Base-by-base conservation (phyloP, 768 basidiomycete genomes). In the Hypsizygus marmoreus region DNA sequence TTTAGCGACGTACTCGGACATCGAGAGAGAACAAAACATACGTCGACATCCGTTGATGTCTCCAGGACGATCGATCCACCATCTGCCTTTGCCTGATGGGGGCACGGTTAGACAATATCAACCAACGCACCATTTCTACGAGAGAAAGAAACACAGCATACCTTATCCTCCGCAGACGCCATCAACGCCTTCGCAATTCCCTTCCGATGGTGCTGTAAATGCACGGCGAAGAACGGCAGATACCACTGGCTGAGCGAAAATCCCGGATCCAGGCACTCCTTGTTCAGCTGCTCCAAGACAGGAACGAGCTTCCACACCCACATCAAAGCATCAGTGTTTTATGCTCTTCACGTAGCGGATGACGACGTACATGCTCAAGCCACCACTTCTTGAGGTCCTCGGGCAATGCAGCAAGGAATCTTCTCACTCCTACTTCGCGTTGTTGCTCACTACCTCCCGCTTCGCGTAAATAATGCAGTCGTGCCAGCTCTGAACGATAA, bases 211-310 rank as follows among this genome's bases (percentile, higher is more conserved):
- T 65, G 56, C 2, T 52, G 48, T 10, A 60, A 64, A 14, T 50
- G 30, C 22, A 67, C 60, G 3, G 58, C 66, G 38, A 70, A 63
- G 9, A 64, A 41, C 8, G 60, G 60, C 11, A 68, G 50, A 37
- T 61, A 53, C 62, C 64, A 68, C 5, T 63, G 47, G 1, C 59
- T 47, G 2, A 50, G 49, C 6, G 55, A 38, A 36, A 56, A 57
- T 22, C 49, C 59, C 0, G 52, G 41, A 4, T 62, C 62, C 4
- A 65, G 36, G 1, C 56, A 38, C 1, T 54, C 40, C 2, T 37
- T 43, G 6, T 59, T 46, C 19, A 65, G 12, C 13, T 43, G 40
- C 4, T 46, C 23, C 40, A 58, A 47, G 2, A 32, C 33, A 5
- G 64, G 60, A 25, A 62, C 43, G 33, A 65, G 63, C 64, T 65